Conservation (phyloP, 2,329 filamentous ascomycete genomes). For the Lizonia empirigonia region DNA sequence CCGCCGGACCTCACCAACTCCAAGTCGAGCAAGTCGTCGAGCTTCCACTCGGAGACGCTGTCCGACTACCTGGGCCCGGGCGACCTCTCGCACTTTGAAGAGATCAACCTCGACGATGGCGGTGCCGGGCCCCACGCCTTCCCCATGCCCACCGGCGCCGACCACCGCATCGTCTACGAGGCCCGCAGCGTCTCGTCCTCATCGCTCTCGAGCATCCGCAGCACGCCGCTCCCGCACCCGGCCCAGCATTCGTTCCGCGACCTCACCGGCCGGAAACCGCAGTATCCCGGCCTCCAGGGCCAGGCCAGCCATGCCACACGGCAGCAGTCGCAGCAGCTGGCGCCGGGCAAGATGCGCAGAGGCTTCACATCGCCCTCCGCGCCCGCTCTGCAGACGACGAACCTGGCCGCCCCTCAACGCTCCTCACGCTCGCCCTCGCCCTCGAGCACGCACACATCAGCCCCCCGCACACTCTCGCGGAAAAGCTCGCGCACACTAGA, state of each 20-base stretch:
- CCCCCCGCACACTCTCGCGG: constrained; percentile 41
- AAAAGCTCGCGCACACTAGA: constrained; percentile 42
- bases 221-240: constrained; percentile 6
- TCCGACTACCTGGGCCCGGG: constrained; percentile 65
- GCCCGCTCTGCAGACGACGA: constrained; percentile 40
- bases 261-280: constrained; percentile 46
- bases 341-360: constrained; percentile 49
- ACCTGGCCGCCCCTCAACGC: constrained; percentile 40
- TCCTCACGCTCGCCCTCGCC: constrained; percentile 47
- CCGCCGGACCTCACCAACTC: constrained; percentile 81
- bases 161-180: constrained; percentile 42
- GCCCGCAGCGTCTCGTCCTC: constrained; percentile 27
- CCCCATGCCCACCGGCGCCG: constrained; percentile 46
- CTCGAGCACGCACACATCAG: constrained; percentile 33
- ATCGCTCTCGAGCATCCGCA: constrained; percentile 23
- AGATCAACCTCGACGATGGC: constrained; percentile 81
- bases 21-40: constrained; percentile 90
- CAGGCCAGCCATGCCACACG: constrained; percentile 44
- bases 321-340: constrained; percentile 46
- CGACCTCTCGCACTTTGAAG: constrained; percentile 86
- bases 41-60: constrained; percentile 78
- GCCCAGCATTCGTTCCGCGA: constrained; percentile 34
- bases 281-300: constrained; percentile 50
- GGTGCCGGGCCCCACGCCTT: constrained; percentile 48
- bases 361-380: constrained; percentile 50